A percentile compares a stretch with the other conserved stretches of the same genome.
Evolutionary conservation across 352 stramenopile species (phyloP).

Genomic region (Phytophthora sp.): DNA sequence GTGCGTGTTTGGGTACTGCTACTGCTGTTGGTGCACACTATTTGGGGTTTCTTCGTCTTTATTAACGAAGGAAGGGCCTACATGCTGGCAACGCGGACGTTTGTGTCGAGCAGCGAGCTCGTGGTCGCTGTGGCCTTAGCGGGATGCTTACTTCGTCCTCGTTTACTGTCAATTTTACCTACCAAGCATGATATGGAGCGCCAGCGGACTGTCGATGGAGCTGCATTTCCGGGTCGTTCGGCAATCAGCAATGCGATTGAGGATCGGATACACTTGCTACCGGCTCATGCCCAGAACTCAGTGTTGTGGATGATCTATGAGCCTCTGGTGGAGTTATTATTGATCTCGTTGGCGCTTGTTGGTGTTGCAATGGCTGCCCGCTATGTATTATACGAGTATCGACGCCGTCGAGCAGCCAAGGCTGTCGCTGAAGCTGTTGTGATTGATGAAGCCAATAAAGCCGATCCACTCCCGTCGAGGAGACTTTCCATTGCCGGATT

Average conservation of each 20-base stretch:
- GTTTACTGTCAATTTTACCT: conserved; percentile 28
- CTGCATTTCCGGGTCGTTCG: conserved; percentile 29
- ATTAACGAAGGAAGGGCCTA: conserved; percentile 44
- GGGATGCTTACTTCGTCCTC: conserved; percentile 17
- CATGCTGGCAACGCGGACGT: conserved; percentile 36
- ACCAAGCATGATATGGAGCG: conserved; percentile 40
- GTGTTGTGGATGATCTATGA: conserved; percentile 47
- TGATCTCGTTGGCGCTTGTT: conserved; percentile 24
- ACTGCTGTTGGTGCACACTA: conserved; percentile 32
- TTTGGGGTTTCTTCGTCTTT: conserved; percentile 38
- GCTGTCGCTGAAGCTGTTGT: background rate
- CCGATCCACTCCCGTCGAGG: background rate
- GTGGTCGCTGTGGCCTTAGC: conserved; percentile 22
- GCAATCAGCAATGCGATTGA: conserved; percentile 46
- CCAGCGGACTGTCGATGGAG: conserved; percentile 33
- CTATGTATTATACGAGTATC: conserved; percentile 19
- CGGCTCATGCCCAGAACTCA: conserved; percentile 24
- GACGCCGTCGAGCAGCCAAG: conserved; percentile 1
- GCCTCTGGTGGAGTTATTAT: conserved; percentile 29
- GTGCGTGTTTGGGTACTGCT: conserved; percentile 42
- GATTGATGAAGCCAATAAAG: background rate
- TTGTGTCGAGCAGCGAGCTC: conserved; percentile 43
- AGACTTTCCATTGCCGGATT: conserved; percentile 15
- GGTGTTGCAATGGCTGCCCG: conserved; percentile 14
- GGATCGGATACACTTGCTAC: conserved; percentile 26